Evolutionary conservation across 176 grass and related monocot genomes (phyloP), one percentile per base, ranked within the genome.

Genomic region (Bolboschoenus planiculmis): DNA sequence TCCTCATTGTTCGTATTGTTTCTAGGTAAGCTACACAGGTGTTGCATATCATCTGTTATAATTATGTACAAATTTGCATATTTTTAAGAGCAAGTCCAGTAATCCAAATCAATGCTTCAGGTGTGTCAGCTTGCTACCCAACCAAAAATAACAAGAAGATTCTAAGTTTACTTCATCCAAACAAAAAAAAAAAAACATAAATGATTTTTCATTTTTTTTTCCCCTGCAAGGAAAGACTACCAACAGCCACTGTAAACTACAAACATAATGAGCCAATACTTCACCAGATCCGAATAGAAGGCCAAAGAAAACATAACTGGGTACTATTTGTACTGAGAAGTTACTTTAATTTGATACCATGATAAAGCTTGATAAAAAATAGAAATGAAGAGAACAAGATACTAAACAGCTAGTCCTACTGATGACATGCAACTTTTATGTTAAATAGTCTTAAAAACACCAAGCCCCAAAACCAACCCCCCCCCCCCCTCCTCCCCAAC

Each of bases 371-470:
- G 18, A 62, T 30, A 33, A 42, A 74, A 76, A 6, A 31, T 50
- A 30, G 11, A 51, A 76, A 75, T 3, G 24, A 75, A 50, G 46
- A 53, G 72, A 77, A 50, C 43, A 51, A 50, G 40, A 53, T 26
- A 31, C 72, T 77, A 77, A 77, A 51, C 44, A 51, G 24, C 72
- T 77, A 77, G 46, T 50, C 27, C 72, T 77, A 77, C 72, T 77
- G 46, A 77, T 77, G 44, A 31, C 72, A 77, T 53, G 72, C 72
- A 77, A 46, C 46, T 77, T 77, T 77, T 20, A 50, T 76, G 72
- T 77, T 77, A 77, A 77, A 77, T 47, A 77, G 44, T 77, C 42
- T 77, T 77, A 33, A 20, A 13, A 72, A 44, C 6, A 33, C 24
- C 72, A 77, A 31, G 43, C 16, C 21, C 72, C 44, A 76, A 76